phyloP scores from a whole-genome alignment of 495 filamentous ascomycete species.

The Cudoniella acicularis region DNA sequence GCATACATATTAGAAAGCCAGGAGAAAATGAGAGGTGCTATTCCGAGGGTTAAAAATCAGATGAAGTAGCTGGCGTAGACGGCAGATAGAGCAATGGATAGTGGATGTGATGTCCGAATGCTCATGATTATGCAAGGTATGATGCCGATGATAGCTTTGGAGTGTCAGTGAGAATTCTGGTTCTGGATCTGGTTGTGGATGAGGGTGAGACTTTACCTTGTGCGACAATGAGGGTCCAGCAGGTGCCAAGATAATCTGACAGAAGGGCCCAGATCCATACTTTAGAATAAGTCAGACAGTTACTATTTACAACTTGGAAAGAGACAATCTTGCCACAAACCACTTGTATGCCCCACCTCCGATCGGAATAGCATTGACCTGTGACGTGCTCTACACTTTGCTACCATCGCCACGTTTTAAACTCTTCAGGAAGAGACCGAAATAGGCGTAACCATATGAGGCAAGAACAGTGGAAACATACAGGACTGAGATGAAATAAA shows the following conservation, averaged over 20 bases:
- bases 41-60: slow-evolving; percentile 34
- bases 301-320: not conserved
- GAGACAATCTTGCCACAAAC: slow-evolving; percentile 12
- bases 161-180: too few relatives aligned
- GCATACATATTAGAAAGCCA: slow-evolving; percentile 38
- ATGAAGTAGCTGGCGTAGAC: slow-evolving; percentile 39
- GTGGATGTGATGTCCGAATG: slow-evolving; percentile 33
- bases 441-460: slow-evolving; percentile 38
- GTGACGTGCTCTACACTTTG: slow-evolving; percentile 30
- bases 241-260: slow-evolving; percentile 33
- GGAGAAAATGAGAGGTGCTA: slow-evolving; percentile 36
- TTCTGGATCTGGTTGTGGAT: too few relatives aligned
- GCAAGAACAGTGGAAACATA: slow-evolving; percentile 36
- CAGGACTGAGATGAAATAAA: slow-evolving; percentile 33
- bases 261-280: slow-evolving; percentile 40
- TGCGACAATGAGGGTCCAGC: slow-evolving; percentile 34
- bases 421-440: slow-evolving; percentile 36
- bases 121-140: slow-evolving; percentile 37
- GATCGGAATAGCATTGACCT: slow-evolving; percentile 38
- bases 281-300: not conserved
- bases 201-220: too few relatives aligned
- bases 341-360: slow-evolving; percentile 35
- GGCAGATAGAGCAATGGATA: slow-evolving; percentile 27
- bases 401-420: slow-evolving; percentile 32
- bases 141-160: slow-evolving; percentile 34